These are phyloP conservation scores for Stagonosporopsis vannaccii DNA, from an alignment of 2,329 filamentous ascomycete genomes.

Conservation along the genomic window DNA sequence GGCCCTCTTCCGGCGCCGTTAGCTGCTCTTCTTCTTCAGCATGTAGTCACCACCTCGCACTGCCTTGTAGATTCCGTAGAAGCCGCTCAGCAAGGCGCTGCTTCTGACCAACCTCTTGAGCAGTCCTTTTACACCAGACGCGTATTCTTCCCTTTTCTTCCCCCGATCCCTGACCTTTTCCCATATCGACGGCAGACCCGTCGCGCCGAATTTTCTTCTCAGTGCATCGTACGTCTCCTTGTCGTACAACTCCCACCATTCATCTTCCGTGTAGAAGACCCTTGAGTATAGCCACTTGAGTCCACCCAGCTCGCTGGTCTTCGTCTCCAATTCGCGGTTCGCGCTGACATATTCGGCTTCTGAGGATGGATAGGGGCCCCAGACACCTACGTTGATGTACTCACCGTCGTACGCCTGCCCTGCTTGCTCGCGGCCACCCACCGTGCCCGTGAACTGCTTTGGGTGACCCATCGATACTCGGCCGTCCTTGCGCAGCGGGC, in stretches of 20 bases:
- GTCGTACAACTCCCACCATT: constrained; percentile 73
- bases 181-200: constrained; percentile 70
- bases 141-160: constrained; percentile 26
- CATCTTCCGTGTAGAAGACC: constrained; percentile 77
- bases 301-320: constrained; percentile 73
- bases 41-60: constrained; percentile 43
- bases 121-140: constrained; percentile 29
- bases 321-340: constrained; percentile 75
- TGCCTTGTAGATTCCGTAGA: constrained; percentile 51
- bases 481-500: constrained; percentile 54
- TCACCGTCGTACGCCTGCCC: constrained; percentile 23
- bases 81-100: constrained; percentile 43
- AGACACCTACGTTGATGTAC: constrained; percentile 64
- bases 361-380: constrained; percentile 74
- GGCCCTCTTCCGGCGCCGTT: not conserved
- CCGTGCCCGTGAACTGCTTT: constrained; percentile 12
- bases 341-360: constrained; percentile 67
- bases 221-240: constrained; percentile 67
- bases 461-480: constrained; percentile 43
- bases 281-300: constrained; percentile 90
- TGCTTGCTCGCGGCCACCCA: constrained; percentile 5
- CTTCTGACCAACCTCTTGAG: constrained; percentile 36
- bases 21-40: constrained; percentile 32
- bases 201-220: constrained; percentile 68
- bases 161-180: constrained; percentile 65